phyloP scores from a whole-genome alignment of 2,329 filamentous ascomycete species.

The Grosmannia serpens region DNA sequence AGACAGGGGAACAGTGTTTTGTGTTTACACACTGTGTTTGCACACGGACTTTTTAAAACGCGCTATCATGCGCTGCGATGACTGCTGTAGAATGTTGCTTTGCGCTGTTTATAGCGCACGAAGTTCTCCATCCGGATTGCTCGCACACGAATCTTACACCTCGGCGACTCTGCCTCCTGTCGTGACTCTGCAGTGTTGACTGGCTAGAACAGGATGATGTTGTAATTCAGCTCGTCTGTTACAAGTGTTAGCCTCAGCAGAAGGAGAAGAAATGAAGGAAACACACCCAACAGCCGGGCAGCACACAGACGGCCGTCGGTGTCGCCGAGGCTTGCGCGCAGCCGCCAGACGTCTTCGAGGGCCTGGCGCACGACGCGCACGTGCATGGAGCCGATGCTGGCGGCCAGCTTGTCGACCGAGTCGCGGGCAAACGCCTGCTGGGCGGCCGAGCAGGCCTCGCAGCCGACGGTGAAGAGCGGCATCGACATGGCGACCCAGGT shows the following conservation, averaged over 20 bases:
- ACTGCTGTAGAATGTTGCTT: too few relatives aligned
- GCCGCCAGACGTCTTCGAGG: not conserved
- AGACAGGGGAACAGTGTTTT: too few relatives aligned
- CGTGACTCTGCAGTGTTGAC: too few relatives aligned
- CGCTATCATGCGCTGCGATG: too few relatives aligned
- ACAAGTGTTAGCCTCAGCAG: not conserved
- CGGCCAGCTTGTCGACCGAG: not conserved
- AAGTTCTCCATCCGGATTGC: too few relatives aligned
- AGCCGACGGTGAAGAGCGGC: conserved; percentile 8
- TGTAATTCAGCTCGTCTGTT: not conserved
- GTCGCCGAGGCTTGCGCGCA: not conserved
- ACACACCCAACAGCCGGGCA: not conserved
- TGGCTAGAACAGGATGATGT: not conserved
- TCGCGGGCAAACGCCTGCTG: conserved; percentile 7
- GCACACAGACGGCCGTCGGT: not conserved
- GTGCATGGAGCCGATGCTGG: not conserved
- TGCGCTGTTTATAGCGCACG: too few relatives aligned
- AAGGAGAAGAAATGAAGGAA: not conserved
- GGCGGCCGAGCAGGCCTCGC: conserved; percentile 2
- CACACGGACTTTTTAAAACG: too few relatives aligned
- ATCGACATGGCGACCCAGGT: conserved; percentile 8
- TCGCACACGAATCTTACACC: too few relatives aligned
- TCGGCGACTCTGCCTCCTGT: too few relatives aligned
- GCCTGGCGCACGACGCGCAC: not conserved
- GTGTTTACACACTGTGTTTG: too few relatives aligned